phyloP scores from a whole-genome alignment of 495 filamentous ascomycete genomes.

The Neurospora sp. region DNA sequence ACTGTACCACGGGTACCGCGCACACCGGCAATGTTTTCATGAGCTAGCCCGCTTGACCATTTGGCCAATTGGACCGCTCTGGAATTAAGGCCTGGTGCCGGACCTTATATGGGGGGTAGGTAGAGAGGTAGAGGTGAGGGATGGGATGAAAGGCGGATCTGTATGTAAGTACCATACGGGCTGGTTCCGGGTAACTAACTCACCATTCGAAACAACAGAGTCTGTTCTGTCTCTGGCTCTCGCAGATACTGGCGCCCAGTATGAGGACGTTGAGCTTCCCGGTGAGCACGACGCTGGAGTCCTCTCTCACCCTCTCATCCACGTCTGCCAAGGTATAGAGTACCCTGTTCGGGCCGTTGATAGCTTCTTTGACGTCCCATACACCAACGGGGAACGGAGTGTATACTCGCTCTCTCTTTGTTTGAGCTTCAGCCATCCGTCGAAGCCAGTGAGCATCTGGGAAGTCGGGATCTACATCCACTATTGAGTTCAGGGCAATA shows the following conservation, averaged over 20 bases:
- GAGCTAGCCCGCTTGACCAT: neutral
- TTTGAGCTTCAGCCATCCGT: conserved; percentile 36
- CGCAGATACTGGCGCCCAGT: conserved; percentile 41
- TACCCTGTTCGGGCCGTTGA: conserved; percentile 32
- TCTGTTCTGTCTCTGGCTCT: conserved; percentile 33
- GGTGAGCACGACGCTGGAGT: conserved; percentile 33
- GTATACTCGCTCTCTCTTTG: conserved; percentile 43
- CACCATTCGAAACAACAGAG: conserved; percentile 51
- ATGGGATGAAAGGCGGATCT: neutral
- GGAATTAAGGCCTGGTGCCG: neutral
- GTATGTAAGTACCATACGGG: neutral
- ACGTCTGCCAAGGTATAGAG: conserved; percentile 51
- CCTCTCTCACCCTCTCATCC: conserved; percentile 42
- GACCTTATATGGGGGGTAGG: neutral
- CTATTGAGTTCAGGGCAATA: conserved; percentile 34
- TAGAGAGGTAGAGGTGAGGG: neutral
- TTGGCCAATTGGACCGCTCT: neutral
- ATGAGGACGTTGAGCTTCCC: conserved; percentile 51
- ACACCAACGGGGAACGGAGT: conserved; percentile 39
- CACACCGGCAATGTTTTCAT: neutral
- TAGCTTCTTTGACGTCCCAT: conserved; percentile 42
- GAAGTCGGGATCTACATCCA: conserved; percentile 50
- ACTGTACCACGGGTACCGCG: neutral
- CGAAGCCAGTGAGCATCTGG: conserved; percentile 49
- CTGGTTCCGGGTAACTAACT: neutral